Base-by-base conservation (phyloP, 2,329 filamentous ascomycete genomes). In the Trichoderma endophyticum region DNA sequence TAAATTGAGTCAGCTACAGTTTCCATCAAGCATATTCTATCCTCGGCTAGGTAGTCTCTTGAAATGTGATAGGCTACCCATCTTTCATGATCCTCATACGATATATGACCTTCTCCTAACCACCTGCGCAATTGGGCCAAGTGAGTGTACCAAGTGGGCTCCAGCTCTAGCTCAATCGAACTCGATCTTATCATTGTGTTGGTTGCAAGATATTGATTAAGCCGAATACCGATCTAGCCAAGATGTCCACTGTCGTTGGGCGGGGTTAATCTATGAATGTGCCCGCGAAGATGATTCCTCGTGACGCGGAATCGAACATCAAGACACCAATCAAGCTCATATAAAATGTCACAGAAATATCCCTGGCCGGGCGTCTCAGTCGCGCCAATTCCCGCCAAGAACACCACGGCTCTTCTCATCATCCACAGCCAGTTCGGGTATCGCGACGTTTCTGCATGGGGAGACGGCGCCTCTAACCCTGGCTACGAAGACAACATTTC, bases 391-490 rank as follows among this genome's bases (percentile, higher is more conserved):
- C 64, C 51, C 7, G 34, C 39, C n/a, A 36, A 51, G 56, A 70
- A 24, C 26, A 70, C 43, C 15, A 73, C 72, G 11, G 72, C 72
- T 32, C 65, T 76, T 9, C 71, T 76, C 69, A 69, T 76, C 71
- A 72, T 76, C 65, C 39, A 76, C 57, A 43, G 73, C 69, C 30
- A 76, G 63, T 65, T 75, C 51, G 54, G 72, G 12, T 73, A 62
- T 36, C 72, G 72, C 30, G 30, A 67, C 30, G 6, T 51, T n/a
- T 8, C 32, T 3, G 61, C 61, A 6, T 71, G 72, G 62, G 57
- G 69, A 12, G 54, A 51, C 11, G 56, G 66, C 28, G 34, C 56
- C 12, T 71, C 71, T 32, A 71, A 70, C 34, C 43, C 62, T 26
- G 24, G 60, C 43, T 71, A 57, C 39, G 73, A 74, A 34, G 21